Evolutionary conservation across 495 filamentous ascomycete species (phyloP), one percentile per base, ranked within the genome.

Genomic region (Talaromyces borbonicus): DNA sequence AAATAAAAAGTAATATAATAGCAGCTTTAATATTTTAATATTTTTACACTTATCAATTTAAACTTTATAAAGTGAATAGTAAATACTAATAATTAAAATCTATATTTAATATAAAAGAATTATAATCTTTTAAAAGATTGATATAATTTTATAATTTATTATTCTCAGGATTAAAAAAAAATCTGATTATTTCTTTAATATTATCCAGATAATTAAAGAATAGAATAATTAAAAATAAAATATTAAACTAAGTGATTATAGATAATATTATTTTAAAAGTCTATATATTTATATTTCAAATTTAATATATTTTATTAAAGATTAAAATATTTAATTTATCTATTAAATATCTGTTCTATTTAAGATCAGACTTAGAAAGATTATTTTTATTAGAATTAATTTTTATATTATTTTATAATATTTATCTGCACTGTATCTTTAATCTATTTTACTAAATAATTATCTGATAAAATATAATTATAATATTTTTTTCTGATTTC

Each of bases 131-230:
- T 31, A 32, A 32, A 22, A 32, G 18, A 32, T 46, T 46, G 14
- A 46, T n/a, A n/a, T n/a, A n/a, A n/a, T n/a, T n/a, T n/a, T n/a
- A n/a, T n/a, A n/a, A n/a, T n/a, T n/a, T n/a, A 35, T 32, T 35
- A 31, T 15, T 46, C 33, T n/a, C 16, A 46, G 30, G 33, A 32
- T 18, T 46, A 32, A 32, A 29, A 46, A 32, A 22, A 32, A 46
- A 33, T n/a, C 22, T 14, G 9, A 32, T 29, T 32, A 46, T 35
- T 29, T 32, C 22, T 46, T 20, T 46, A 31, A 46, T 33, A 19
- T 32, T 22, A 31, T 32, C 18, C 14, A 32, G 22, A 14, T 46
- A 32, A 32, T 19, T 14, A 32, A 35, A 31, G n/a, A 46, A 33
- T 35, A 12, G 18, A 29, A 27, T 33, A 15, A 18, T 32, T 29